Evolutionary conservation across 2,329 filamentous ascomycete species (phyloP), one percentile per base, ranked within the genome.

Genomic region (Talaromyces verruculosus): DNA sequence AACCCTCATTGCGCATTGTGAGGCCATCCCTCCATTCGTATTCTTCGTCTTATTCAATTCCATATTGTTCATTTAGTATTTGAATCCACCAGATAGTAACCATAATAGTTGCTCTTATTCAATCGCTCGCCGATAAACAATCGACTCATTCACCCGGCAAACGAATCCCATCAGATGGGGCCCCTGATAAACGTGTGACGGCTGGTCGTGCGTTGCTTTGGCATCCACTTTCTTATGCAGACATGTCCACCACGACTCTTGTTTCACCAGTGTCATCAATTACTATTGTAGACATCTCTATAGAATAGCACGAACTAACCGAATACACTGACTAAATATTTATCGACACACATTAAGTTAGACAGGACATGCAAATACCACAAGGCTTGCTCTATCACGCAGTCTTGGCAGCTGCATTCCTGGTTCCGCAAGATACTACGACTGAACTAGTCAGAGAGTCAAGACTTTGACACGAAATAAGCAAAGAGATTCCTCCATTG

Each of bases 401-500:
- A 57, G 53, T 58, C 63, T 61, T 59, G 63, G 63, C 63, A 61
- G 55, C 35, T 65, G 63, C 63, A 65, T 65, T 65, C 63, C 57
- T 65, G 57, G 57, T 65, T 59, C 63, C 63, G 63, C 63, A 60
- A 37, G 51, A 57, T 57, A 39, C 17, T 58, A 25, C 53, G 53
- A 30, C 17, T 53, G 49, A 53, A 30, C 45, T 25, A 47, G 45
- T 49, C 22, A 51, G 47, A 51, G 5, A 22, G 51, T 55, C 37
- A 47, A 19, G 39, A 35, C 39, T 47, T 47, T 19, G 28, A 61
- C 17, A 33, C 58, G 25, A 61, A 45, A 35, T 19, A 61, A 61
- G 58, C 28, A 43, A 35, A 61, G n/a, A 45, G 28, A 61, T 28
- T 30, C 41, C 22, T 35, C 25, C 22, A 45, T 57, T 37, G 41